Base-by-base conservation (phyloP, 148 eudicot species). In the Spergularia bocconei region DNA sequence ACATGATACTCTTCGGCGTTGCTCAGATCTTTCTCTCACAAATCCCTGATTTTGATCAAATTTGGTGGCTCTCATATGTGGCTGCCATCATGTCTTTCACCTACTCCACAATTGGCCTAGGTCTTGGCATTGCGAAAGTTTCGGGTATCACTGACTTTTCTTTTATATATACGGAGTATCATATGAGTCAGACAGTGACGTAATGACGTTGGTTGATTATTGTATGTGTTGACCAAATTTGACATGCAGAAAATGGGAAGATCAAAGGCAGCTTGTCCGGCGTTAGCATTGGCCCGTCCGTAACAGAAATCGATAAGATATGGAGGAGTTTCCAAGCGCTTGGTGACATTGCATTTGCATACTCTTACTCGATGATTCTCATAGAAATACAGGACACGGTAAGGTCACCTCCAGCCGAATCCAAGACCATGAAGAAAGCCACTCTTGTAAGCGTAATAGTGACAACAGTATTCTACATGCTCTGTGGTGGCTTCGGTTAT, bases 31-130 rank as follows among this genome's bases (percentile, higher is more conserved):
- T 91, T 17, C 79, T 91, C 74, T 91, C 97, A 1, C 97, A 91
- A 70, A 90, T 91, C 41, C 92, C 91, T 3, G 90, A 91, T 71
- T 90, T 91, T 44, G 90, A 89, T 83, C 93, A 90, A 78, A 88
- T 91, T 7, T 86, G 82, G 74, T 91, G 97, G 97, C 87, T 91
- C 13, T 91, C 97, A 3, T 88, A 90, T 38, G 89, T 89, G 38
- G 94, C 97, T 68, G 94, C 97, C 5, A 81, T 90, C 60, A 91
- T 91, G 93, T 89, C 97, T 47, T 89, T 91, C 71, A 91, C 93
- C 52, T 91, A 91, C 77, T 91, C 97, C 9, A 66, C 89, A 6
- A 83, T 90, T 64, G 97, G 97, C 36, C 86, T 91, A 48, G 94
- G 90, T 70, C 94, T 91, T 70, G 97, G 97, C 11, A 70, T 91